These are phyloP conservation scores for Gamsiella multidivaricata DNA, from an alignment of 192 early-diverging fungal species.

Conservation along the genomic window DNA sequence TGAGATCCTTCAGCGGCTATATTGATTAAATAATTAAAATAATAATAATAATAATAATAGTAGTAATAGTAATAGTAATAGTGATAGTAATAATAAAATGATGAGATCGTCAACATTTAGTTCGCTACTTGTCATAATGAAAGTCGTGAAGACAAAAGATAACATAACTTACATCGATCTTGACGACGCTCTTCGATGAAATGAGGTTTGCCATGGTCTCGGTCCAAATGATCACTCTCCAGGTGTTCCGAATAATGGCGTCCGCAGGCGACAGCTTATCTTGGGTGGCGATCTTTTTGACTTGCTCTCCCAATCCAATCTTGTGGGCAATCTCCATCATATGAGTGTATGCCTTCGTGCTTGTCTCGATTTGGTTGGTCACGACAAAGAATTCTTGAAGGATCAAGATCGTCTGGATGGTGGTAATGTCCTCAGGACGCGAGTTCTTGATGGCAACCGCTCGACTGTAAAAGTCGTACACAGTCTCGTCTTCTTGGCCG, in stretches of 20 bases:
- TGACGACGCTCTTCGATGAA: background rate
- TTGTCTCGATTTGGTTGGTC: constrained; percentile 1
- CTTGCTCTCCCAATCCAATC: constrained; percentile 19
- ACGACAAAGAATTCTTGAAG: constrained; percentile 16
- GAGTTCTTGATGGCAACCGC: background rate
- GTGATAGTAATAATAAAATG: too few relatives aligned
- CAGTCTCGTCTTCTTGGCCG: constrained; percentile 10
- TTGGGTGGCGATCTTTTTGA: constrained; percentile 6
- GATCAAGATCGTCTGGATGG: constrained; percentile 28
- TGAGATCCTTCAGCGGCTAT: constrained; percentile 29
- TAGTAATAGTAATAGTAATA: too few relatives aligned
- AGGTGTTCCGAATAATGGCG: constrained; percentile 31
- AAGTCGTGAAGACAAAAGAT: too few relatives aligned
- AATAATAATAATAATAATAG: background rate
- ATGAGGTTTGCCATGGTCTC: constrained; percentile 18
- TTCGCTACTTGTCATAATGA: too few relatives aligned
- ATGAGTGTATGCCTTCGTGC: background rate
- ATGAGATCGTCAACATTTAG: too few relatives aligned
- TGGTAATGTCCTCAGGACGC: constrained; percentile 26
- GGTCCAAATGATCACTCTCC: constrained; percentile 19
- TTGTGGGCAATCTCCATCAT: constrained; percentile 14
- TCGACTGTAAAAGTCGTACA: constrained; percentile 9
- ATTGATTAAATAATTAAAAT: background rate
- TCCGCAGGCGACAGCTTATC: constrained; percentile 18
- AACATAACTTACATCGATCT: constrained; percentile 33